Conservation (phyloP, 1,139 yeast species). For the Torulaspora globosa region DNA sequence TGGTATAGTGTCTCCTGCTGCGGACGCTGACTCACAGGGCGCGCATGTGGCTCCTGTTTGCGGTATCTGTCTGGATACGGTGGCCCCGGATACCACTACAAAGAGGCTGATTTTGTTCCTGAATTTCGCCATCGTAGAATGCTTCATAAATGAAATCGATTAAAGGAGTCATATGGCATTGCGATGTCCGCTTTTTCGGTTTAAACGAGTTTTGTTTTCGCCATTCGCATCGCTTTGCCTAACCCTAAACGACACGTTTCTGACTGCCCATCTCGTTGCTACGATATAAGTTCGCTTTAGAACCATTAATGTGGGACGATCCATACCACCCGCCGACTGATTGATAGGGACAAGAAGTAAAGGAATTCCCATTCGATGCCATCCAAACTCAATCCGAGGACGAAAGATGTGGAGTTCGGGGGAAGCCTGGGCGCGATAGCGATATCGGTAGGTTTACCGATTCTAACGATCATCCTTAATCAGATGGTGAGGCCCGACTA, state of each 20-base stretch:
- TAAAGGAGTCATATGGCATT: constrained; percentile 3
- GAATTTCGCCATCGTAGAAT: constrained; percentile 25
- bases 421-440: constrained; percentile 73
- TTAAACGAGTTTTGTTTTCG: constrained; percentile 1
- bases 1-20: constrained; percentile 10
- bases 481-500: constrained; percentile 56
- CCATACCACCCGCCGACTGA: background rate
- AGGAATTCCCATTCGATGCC: constrained; percentile 3
- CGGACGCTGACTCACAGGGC: constrained; percentile 4
- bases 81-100: constrained; percentile 13
- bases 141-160: constrained; percentile 17
- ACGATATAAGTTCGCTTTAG: background rate
- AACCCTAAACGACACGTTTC: constrained; percentile 5
- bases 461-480: constrained; percentile 55
- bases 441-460: constrained; percentile 65
- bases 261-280: constrained; percentile 7
- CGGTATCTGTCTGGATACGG: constrained; percentile 16
- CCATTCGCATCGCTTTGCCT: constrained; percentile 5
- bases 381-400: constrained; percentile 57
- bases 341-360: background rate
- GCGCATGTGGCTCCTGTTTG: constrained; percentile 15
- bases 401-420: constrained; percentile 67
- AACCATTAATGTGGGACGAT: background rate
- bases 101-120: constrained; percentile 24
- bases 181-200: background rate